Conservation (phyloP, 176 grass and related monocot genomes). For the Carex scoparia region DNA sequence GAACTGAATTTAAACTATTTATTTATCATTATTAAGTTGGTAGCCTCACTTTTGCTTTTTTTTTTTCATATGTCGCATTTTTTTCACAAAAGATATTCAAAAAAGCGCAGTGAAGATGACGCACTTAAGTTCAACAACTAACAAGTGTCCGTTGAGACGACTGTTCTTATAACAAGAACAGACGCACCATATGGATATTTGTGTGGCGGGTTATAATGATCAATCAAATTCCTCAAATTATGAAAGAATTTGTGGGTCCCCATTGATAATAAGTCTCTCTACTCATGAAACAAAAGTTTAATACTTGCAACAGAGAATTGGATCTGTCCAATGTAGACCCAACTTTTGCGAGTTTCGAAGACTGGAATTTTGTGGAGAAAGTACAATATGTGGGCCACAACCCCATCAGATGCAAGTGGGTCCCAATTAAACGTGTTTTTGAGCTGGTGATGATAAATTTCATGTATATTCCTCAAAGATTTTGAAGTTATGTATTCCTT, state of each 20-base stretch:
- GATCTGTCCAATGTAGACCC: not conserved
- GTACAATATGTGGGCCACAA: not conserved
- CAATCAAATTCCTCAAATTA: too few relatives aligned
- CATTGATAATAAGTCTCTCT: not conserved
- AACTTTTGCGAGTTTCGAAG: not conserved
- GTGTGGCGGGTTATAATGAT: too few relatives aligned
- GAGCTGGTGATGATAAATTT: not conserved
- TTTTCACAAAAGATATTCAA: not conserved
- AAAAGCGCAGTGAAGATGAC: not conserved
- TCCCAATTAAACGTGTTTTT: not conserved
- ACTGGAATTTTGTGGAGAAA: not conserved
- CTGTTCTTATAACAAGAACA: not conserved
- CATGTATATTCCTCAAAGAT: too few relatives aligned
- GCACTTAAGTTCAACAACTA: not conserved
- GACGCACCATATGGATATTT: not conserved
- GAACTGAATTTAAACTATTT: too few relatives aligned
- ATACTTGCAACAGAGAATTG: not conserved
- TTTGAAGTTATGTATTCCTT: too few relatives aligned
- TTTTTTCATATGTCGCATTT: not conserved
- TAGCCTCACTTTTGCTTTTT: not conserved
- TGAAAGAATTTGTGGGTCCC: not conserved
- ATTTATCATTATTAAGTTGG: too few relatives aligned
- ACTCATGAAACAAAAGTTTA: not conserved
- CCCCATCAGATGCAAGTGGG: not conserved
- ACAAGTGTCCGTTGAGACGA: too few relatives aligned